Conservation (phyloP, 1,139 yeast species). For the Geotrichum australiense region DNA sequence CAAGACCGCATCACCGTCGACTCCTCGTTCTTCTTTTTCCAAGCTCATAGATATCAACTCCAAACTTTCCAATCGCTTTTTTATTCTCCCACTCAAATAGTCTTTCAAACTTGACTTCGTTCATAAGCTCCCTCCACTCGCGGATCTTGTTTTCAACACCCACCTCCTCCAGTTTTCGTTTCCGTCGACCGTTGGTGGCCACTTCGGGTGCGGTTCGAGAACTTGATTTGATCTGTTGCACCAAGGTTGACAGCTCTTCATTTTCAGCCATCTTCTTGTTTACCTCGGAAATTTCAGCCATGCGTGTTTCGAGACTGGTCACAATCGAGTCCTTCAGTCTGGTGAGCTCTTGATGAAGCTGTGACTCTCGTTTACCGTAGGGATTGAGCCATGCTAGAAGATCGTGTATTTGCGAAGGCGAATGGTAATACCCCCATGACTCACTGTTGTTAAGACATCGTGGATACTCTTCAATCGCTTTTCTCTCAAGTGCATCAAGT, state of each 20-base stretch:
- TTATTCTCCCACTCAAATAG: slow-evolving; percentile 19
- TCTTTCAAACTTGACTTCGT: slow-evolving; percentile 13
- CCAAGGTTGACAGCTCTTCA: slow-evolving; percentile 16
- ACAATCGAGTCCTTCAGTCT: slow-evolving; percentile 44
- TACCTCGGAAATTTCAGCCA: slow-evolving; percentile 31
- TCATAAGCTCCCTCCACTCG: slow-evolving; percentile 4
- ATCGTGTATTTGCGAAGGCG: slow-evolving; percentile 49
- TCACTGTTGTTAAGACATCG: slow-evolving; percentile 45
- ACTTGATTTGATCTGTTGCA: slow-evolving; percentile 10
- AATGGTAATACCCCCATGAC: slow-evolving; percentile 70
- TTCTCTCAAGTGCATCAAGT: slow-evolving; percentile 44
- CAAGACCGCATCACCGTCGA: not conserved
- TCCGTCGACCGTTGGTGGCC: slow-evolving; percentile 14
- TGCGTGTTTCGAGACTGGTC: slow-evolving; percentile 55
- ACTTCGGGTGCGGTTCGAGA: slow-evolving; percentile 15
- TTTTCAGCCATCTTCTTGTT: slow-evolving; percentile 26
- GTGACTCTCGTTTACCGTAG: slow-evolving; percentile 70
- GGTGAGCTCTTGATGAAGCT: slow-evolving; percentile 54
- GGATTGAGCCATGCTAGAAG: slow-evolving; percentile 63
- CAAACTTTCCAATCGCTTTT: slow-evolving; percentile 15
- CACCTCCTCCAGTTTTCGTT: slow-evolving; percentile 1
- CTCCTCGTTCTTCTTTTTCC: slow-evolving; percentile 7
- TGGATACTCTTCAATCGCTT: slow-evolving; percentile 60
- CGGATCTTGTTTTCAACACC: slow-evolving; percentile 3
- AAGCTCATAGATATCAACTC: slow-evolving; percentile 4